Percentiles rank a stretch among this genome's conserved stretches.
These are phyloP conservation scores for Aspergillus sp. DNA, from an alignment of 2,329 filamentous ascomycete genomes.

Conservation along the genomic window DNA sequence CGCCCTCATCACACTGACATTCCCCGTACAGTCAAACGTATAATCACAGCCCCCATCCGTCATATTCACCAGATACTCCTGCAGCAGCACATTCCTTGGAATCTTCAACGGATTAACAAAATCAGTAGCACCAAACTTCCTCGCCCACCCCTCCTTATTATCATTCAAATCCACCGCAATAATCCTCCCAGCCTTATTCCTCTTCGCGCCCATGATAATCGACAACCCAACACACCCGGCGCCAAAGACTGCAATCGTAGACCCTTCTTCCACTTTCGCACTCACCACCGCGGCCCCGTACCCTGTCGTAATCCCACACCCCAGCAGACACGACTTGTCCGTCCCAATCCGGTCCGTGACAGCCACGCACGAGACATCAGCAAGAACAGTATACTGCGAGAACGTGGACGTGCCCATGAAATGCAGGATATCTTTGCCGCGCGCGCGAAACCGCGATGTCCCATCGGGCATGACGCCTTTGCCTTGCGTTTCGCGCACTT, in stretches of 20 bases:
- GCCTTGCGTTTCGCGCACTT: conserved; percentile 96
- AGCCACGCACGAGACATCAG: conserved; percentile 95
- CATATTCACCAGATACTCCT: conserved; percentile 93
- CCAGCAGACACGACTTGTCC: conserved; percentile 92
- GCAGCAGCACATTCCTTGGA: conserved; percentile 67
- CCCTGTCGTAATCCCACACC: conserved; percentile 97
- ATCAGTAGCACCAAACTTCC: conserved; percentile 93
- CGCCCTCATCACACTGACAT: conserved; percentile 91
- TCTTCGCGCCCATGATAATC: conserved; percentile 89
- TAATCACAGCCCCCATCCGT: conserved; percentile 98
- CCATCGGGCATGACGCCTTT: conserved; percentile 97
- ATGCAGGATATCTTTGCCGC: conserved; percentile 91
- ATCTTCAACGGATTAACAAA: conserved; percentile 92
- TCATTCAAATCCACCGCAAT: conserved; percentile 79
- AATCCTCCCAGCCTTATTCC: conserved; percentile 68
- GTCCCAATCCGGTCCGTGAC: conserved; percentile 89
- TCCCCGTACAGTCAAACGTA: conserved; percentile 98
- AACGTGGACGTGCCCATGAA: conserved; percentile 99
- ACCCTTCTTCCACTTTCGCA: conserved; percentile 85
- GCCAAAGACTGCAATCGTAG: conserved; percentile 88
- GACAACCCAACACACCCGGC: conserved; percentile 94
- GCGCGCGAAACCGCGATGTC: conserved; percentile 89
- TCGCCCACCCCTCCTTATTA: conserved; percentile 83
- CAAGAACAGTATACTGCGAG: conserved; percentile 97
- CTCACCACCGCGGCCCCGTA: conserved; percentile 96